Percentiles rank a stretch among this genome's conserved stretches.
phyloP scores from a whole-genome alignment of 2,329 filamentous ascomycete genomes.

The Colletotrichum lupini region DNA sequence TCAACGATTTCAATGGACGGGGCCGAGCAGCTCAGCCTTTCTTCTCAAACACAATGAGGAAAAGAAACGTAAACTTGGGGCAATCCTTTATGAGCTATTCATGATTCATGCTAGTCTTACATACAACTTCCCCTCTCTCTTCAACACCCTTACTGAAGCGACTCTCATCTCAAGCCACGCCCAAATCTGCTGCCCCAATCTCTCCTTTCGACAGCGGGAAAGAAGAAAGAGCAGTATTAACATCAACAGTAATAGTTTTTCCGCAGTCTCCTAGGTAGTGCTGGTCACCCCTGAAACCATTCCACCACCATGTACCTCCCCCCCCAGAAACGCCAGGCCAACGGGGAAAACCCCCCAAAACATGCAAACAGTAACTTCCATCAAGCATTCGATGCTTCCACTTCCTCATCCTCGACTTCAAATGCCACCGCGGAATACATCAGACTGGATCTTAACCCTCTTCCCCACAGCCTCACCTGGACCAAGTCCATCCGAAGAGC shows the following conservation, averaged over 20 bases:
- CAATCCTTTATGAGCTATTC: background rate
- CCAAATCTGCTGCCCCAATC: background rate
- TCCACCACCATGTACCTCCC: background rate
- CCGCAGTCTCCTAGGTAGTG: conserved; percentile 3
- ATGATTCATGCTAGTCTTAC: conserved; percentile 3
- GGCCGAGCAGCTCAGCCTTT: too few relatives aligned
- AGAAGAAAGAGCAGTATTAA: conserved; percentile 2
- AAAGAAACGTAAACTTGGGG: background rate
- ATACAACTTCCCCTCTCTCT: background rate
- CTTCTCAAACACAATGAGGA: background rate
- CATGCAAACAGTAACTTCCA: background rate
- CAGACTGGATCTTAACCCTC: background rate
- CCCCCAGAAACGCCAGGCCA: conserved; percentile 30
- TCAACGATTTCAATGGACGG: too few relatives aligned
- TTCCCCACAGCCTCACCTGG: background rate
- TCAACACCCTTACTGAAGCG: background rate
- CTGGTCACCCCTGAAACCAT: background rate
- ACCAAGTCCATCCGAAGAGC: background rate
- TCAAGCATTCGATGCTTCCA: background rate
- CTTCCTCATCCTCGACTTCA: background rate
- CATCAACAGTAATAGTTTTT: background rate
- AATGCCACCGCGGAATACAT: background rate
- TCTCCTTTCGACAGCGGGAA: background rate
- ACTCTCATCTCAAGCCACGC: background rate
- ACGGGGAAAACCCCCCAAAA: background rate